Evolutionary conservation across 2,329 filamentous ascomycete species (phyloP).

Genomic region (Apiospora koreana): DNA sequence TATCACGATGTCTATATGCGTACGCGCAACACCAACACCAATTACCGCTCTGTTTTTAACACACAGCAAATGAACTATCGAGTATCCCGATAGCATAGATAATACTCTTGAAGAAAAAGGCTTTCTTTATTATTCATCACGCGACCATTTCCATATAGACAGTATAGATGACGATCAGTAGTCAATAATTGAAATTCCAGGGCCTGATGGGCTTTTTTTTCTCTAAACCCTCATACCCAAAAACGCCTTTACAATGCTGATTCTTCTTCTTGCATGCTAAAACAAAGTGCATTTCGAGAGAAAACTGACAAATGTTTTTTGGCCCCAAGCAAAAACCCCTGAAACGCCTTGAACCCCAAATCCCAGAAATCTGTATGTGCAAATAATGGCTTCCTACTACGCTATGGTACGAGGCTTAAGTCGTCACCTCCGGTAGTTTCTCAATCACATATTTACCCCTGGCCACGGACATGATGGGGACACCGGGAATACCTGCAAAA

Average conservation of each 20-base stretch:
- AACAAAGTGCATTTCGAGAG: neutral
- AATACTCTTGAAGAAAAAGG: neutral
- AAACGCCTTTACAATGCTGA: constrained; percentile 5
- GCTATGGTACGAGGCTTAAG: neutral
- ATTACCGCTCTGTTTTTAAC: neutral
- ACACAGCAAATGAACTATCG: neutral
- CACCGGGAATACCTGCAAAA: constrained; percentile 51
- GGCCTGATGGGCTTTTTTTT: neutral
- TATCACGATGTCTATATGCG: constrained; percentile 2
- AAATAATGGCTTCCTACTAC: neutral
- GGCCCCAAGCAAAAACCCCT: neutral
- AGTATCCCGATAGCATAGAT: neutral
- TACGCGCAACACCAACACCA: neutral
- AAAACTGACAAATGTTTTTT: neutral
- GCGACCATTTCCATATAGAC: neutral
- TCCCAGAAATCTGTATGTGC: neutral
- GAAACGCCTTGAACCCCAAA: neutral
- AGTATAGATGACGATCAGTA: neutral
- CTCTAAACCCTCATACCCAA: neutral
- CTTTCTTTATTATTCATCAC: neutral
- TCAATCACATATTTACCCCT: constrained; percentile 95
- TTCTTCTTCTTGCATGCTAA: neutral
- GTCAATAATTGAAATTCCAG: neutral
- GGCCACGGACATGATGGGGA: constrained; percentile 78
- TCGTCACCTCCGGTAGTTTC: constrained; percentile 32